Evolutionary conservation across 441 rosid species (phyloP).

Genomic region (Kokia cookei): DNA sequence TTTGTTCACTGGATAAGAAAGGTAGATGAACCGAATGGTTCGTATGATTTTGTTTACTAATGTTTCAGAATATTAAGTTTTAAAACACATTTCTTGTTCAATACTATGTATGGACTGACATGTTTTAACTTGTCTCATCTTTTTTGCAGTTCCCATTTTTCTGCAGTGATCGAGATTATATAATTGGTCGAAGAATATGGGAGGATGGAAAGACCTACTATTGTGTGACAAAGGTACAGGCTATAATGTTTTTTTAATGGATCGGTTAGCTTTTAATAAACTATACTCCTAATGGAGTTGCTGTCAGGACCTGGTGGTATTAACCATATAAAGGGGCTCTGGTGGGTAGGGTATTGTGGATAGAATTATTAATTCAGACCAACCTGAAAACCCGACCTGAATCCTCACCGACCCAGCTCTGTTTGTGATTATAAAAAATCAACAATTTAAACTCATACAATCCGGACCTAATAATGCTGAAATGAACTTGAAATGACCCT

Average conservation of each 20-base stretch:
- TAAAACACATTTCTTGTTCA: neutral
- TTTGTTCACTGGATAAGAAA: constrained; percentile 83
- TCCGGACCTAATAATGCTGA: no score
- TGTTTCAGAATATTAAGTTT: neutral
- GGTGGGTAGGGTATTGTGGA: neutral
- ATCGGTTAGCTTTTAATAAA: neutral
- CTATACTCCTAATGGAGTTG: neutral
- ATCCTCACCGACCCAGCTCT: no score
- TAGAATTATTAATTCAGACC: no score
- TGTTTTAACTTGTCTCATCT: constrained; percentile 6
- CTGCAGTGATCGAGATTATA: constrained; percentile 91
- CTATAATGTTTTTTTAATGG: neutral
- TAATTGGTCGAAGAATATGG: constrained; percentile 89
- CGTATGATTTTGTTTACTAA: neutral
- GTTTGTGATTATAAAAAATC: no score
- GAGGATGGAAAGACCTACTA: constrained; percentile 71
- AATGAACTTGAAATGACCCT: no score
- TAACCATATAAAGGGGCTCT: neutral
- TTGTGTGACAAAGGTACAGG: constrained; percentile 76
- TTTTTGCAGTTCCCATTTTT: constrained; percentile 82
- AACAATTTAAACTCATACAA: no score
- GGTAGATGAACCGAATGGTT: constrained; percentile 25
- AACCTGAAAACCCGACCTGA: no score
- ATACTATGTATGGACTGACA: neutral
- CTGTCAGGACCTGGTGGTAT: neutral